Evolutionary conservation across 352 stramenopile genomes (phyloP), one percentile per base, ranked within the genome.

Genomic region (Phytophthora constricta): DNA sequence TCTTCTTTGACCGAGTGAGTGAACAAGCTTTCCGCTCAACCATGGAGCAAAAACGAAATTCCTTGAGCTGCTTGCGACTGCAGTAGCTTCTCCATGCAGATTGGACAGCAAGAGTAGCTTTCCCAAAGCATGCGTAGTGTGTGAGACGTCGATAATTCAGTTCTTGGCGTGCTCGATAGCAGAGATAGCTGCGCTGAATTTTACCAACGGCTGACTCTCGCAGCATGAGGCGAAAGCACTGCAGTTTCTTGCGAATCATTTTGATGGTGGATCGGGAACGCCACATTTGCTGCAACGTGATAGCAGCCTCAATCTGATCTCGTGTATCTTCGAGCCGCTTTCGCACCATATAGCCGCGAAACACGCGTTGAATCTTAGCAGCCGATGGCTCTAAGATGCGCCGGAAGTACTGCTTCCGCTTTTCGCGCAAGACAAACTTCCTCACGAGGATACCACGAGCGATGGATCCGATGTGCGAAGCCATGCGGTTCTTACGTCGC

Each of bases 271-370:
- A 88, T 62, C 62, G 59, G 19, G 76, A 79, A 34, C 77, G 76
- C 80, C 82, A 91, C 78, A 90, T 90, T 68, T 89, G 79, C 72
- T 95, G 84, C 14, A 93, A 54, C 7, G 86, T 90, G 39, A 87
- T 89, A 14, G 83, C 86, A 22, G 86, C 84, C 58, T 95, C 84
- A 2, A 87, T 67, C 4, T 73, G 62, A 26, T 95, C 84, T 1
- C 80, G 74, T 1, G 80, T 58, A 9, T 80, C 68, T 57, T 95
- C 84, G 4, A 90, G 63, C 5, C 65, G 48, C 42, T 80, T 84
- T 10, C 86, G 80, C 1, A 81, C 77, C 5, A 87, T 56, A 47
- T 91, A 82, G 0, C 86, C 84, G 5, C 86, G 81, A 58, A 88
- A 92, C n/a, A 93, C 69, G 3, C 84, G 77, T 58, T 95, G 84